Evolutionary conservation across 2,329 filamentous ascomycete genomes (phyloP).

Genomic region (Microascus cirrosus): DNA sequence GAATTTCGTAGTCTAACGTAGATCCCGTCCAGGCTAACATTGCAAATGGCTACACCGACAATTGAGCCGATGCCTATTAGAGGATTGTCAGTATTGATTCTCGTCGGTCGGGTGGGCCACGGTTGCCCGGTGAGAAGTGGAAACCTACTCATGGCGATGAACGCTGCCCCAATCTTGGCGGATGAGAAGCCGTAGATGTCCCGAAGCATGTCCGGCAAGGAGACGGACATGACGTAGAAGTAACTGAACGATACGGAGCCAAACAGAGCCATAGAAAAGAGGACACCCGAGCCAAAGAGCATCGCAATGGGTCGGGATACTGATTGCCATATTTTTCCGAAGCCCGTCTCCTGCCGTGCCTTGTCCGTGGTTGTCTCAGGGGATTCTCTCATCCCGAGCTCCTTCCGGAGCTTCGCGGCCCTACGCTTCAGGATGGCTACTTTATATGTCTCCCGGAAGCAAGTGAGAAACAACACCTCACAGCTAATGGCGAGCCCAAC

Average conservation of each 20-base stretch:
- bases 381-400: neutral
- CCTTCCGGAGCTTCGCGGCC: conserved; percentile 14
- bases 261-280: conserved; percentile 36
- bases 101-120: neutral
- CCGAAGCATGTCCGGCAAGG: conserved; percentile 37
- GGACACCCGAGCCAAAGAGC: conserved; percentile 36
- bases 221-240: conserved; percentile 42
- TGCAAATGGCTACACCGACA: conserved; percentile 35
- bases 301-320: conserved; percentile 34
- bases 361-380: neutral
- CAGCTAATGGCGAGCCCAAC: conserved; percentile 33
- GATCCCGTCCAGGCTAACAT: conserved; percentile 37
- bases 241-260: conserved; percentile 37
- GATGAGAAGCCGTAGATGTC: conserved; percentile 36
- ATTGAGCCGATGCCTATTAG: conserved; percentile 37
- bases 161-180: conserved; percentile 37
- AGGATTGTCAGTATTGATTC: neutral
- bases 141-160: conserved; percentile 21
- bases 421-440: conserved; percentile 37
- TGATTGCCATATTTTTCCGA: conserved; percentile 11
- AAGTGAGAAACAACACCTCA: conserved; percentile 37
- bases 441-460: conserved; percentile 51
- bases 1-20: conserved; percentile 34
- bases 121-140: conserved; percentile 5
- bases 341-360: neutral